A percentile compares a stretch with the other conserved stretches of the same genome.
Conservation (phyloP, 148 eudicot genomes). For the Rhododendron griersonianum region DNA sequence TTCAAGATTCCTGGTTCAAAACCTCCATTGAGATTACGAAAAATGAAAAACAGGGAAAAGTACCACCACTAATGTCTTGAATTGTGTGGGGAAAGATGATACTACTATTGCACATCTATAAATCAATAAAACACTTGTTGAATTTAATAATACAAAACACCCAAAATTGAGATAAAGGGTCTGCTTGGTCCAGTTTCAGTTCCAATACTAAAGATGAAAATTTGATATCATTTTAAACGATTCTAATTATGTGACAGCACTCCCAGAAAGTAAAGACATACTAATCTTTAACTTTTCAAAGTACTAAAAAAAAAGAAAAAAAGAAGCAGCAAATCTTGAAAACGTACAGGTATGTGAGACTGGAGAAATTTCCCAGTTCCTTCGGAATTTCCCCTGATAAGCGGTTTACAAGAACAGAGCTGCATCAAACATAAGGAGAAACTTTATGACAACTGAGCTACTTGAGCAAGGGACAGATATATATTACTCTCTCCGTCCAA, state of each 20-base stretch:
- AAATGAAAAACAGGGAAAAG: not conserved
- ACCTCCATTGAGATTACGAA: not conserved
- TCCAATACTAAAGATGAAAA: not conserved
- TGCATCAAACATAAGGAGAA: slow-evolving; percentile 28
- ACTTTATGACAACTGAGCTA: too few relatives aligned
- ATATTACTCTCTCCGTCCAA: too few relatives aligned
- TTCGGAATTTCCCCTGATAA: slow-evolving; percentile 66
- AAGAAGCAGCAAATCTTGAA: not conserved
- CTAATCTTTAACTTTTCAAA: too few relatives aligned
- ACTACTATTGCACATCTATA: not conserved
- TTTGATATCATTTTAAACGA: not conserved
- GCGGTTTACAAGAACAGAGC: slow-evolving; percentile 62
- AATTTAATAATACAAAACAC: not conserved
- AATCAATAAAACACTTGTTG: not conserved
- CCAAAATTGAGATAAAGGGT: not conserved
- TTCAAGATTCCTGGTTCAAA: slow-evolving; percentile 49
- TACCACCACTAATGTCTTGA: not conserved
- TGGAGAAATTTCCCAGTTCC: slow-evolving; percentile 47
- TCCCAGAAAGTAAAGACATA: not conserved
- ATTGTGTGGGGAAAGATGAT: not conserved
- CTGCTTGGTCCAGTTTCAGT: slow-evolving; percentile 2
- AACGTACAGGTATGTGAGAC: slow-evolving; percentile 64
- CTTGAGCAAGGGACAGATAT: too few relatives aligned
- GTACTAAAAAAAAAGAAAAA: too few relatives aligned
- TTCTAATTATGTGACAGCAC: not conserved